Evolutionary conservation across 345 rosid species (phyloP).

Genomic region (Gossypium longicalyx): DNA sequence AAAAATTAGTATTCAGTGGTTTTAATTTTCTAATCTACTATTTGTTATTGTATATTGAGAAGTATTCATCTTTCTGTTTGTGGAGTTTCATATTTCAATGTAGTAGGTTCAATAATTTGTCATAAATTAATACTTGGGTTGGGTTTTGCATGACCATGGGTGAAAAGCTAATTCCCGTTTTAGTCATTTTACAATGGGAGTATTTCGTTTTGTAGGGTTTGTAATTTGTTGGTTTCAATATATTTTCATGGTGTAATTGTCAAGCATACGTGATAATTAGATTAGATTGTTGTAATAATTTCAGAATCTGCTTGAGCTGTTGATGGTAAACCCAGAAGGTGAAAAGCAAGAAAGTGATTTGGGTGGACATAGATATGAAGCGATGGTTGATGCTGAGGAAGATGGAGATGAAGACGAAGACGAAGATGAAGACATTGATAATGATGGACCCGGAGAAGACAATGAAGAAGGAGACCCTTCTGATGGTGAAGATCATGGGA

Average conservation of each 20-base stretch:
- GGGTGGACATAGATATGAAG: not conserved
- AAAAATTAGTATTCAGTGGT: too few relatives aligned
- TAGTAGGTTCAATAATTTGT: not conserved
- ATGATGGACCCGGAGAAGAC: not conserved
- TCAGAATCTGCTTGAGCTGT: not conserved
- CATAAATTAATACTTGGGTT: not conserved
- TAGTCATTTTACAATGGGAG: not conserved
- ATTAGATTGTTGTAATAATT: not conserved
- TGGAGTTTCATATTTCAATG: not conserved
- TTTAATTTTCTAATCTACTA: too few relatives aligned
- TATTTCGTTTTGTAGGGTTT: not conserved
- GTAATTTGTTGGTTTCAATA: not conserved
- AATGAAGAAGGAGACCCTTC: not conserved
- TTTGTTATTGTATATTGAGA: too few relatives aligned
- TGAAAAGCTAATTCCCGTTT: not conserved
- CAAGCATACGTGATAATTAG: not conserved
- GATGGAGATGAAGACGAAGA: not conserved
- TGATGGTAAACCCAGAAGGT: not conserved
- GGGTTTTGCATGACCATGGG: not conserved
- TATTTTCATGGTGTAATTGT: not conserved
- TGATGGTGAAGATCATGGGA: not conserved
- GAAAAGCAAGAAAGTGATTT: not conserved
- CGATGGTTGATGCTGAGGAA: conserved; percentile 1
- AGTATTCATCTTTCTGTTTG: too few relatives aligned
- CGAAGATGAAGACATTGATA: not conserved